Percentiles rank a stretch among this genome's conserved stretches.
Conservation (phyloP, 2,329 filamentous ascomycete species). For the Hymenoscyphus linearis region DNA sequence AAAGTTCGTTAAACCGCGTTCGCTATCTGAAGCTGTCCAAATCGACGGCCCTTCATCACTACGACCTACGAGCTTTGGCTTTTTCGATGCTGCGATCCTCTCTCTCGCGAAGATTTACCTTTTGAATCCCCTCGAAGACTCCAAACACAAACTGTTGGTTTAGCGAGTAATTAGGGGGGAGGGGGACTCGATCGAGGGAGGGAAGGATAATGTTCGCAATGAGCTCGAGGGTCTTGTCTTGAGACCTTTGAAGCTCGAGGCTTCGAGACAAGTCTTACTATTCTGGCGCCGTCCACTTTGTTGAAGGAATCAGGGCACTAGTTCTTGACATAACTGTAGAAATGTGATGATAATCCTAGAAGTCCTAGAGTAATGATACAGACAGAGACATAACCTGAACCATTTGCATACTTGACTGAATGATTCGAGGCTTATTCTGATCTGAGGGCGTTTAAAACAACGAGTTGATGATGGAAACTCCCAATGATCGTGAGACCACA, state of each 20-base stretch:
- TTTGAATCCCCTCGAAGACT: not conserved
- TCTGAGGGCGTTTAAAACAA: too few species aligned
- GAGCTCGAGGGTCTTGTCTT: not conserved
- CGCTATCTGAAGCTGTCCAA: not conserved
- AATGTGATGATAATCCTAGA: too few species aligned
- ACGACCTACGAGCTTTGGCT: not conserved
- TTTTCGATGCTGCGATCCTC: not conserved
- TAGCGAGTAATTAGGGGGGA: not conserved
- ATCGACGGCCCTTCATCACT: not conserved
- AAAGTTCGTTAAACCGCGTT: too few species aligned
- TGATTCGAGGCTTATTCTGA: too few species aligned
- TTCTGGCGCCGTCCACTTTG: not conserved
- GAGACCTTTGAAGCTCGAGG: not conserved
- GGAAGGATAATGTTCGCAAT: not conserved
- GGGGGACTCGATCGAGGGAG: not conserved
- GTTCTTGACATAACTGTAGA: too few species aligned
- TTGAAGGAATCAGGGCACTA: not conserved
- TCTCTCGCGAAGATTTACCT: not conserved
- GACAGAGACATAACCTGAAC: too few species aligned
- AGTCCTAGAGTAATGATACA: too few species aligned
- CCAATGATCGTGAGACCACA: too few species aligned
- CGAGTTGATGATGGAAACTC: too few species aligned
- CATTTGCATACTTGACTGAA: too few species aligned
- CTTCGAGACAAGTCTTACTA: not conserved
- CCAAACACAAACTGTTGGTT: not conserved